phyloP scores from a whole-genome alignment of 805 yeast genomes.

The Sugiyamaella lignohabitans region DNA sequence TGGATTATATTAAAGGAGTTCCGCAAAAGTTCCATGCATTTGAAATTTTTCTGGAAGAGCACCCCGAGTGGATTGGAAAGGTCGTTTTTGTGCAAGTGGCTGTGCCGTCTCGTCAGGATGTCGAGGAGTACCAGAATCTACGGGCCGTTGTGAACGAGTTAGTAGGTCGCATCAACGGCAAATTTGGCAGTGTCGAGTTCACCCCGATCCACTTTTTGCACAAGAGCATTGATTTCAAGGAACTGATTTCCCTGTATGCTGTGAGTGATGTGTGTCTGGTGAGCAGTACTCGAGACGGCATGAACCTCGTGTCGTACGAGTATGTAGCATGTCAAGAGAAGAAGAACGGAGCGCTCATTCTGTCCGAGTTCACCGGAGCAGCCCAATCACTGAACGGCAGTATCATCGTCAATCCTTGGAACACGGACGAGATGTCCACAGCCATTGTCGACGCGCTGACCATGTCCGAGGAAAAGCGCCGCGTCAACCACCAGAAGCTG shows the following conservation, averaged over 20 bases:
- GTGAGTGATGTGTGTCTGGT: slow-evolving; percentile 88
- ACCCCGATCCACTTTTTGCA: slow-evolving; percentile 97
- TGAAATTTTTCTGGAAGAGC: slow-evolving; percentile 83
- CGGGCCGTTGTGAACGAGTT: slow-evolving; percentile 93
- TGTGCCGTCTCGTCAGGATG: slow-evolving; percentile 96
- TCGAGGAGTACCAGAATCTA: slow-evolving; percentile 91
- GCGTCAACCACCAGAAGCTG: slow-evolving; percentile 72
- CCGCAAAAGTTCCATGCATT: slow-evolving; percentile 96
- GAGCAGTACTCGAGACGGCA: slow-evolving; percentile 94
- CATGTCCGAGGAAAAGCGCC: slow-evolving; percentile 72
- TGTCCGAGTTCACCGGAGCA: slow-evolving; percentile 98
- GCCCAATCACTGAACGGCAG: slow-evolving; percentile 97
- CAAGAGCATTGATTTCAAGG: slow-evolving; percentile 83
- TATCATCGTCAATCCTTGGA: slow-evolving; percentile 95
- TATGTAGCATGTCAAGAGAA: slow-evolving; percentile 92
- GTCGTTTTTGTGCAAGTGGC: slow-evolving; percentile 95
- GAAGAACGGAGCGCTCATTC: slow-evolving; percentile 75
- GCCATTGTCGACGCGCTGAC: slow-evolving; percentile 85
- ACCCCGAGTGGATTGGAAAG: slow-evolving; percentile 98
- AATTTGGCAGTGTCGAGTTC: slow-evolving; percentile 93
- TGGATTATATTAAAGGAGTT: slow-evolving; percentile 96
- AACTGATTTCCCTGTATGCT: slow-evolving; percentile 79
- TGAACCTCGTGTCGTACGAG: slow-evolving; percentile 95
- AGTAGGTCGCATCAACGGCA: slow-evolving; percentile 94
- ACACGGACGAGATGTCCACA: slow-evolving; percentile 84